phyloP scores from a whole-genome alignment of 2,329 filamentous ascomycete genomes.

The Lasiodiplodia citricola region DNA sequence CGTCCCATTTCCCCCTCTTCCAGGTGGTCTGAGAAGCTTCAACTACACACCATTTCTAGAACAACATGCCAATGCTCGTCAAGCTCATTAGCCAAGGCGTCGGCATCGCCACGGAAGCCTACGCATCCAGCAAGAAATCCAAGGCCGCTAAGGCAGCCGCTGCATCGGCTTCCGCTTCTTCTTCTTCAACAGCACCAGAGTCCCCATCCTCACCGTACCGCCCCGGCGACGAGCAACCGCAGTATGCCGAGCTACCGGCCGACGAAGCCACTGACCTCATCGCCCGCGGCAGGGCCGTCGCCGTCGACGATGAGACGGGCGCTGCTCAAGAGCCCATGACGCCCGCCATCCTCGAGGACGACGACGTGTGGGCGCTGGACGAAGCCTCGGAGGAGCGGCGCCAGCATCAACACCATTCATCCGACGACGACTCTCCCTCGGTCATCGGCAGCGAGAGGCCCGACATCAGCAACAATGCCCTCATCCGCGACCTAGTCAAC shows the following conservation, averaged over 20 bases:
- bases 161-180: neutral
- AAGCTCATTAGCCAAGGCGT: slow-evolving; percentile 16
- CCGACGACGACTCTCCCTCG: neutral
- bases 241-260: neutral
- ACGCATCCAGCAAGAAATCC: neutral
- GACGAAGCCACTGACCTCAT: slow-evolving; percentile 7
- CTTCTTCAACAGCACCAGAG: neutral
- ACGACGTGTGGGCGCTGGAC: slow-evolving; percentile 19
- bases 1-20: neutral
- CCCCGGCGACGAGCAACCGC: neutral
- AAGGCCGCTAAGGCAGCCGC: neutral
- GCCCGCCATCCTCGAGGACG: slow-evolving; percentile 4
- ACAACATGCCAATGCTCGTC: slow-evolving; percentile 9
- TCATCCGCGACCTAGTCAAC: slow-evolving; percentile 2
- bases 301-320: neutral
- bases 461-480: slow-evolving; percentile 1
- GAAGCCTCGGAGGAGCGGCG: slow-evolving; percentile 17
- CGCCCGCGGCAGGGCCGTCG: neutral
- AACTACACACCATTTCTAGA: neutral
- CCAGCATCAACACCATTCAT: neutral
- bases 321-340: neutral
- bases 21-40: neutral
- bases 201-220: neutral
- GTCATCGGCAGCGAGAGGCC: neutral
- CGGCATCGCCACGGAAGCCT: slow-evolving; percentile 15